phyloP scores from a whole-genome alignment of 225 moss, liverwort and hornwort species.

The Bryoerythrophyllum caledonicum region DNA sequence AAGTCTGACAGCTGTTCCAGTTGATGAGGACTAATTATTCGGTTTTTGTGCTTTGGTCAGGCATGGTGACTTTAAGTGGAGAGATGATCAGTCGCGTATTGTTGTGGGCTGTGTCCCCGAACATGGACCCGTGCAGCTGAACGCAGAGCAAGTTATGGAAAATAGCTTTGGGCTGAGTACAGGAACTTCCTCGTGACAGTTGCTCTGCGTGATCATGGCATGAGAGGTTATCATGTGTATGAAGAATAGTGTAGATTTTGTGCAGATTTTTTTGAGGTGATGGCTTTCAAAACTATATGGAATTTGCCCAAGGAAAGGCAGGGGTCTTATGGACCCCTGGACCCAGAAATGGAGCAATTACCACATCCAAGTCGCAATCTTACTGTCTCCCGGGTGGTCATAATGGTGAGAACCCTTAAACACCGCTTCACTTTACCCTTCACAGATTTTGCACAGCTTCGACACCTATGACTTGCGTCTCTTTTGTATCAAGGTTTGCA shows the following conservation, averaged over 20 bases:
- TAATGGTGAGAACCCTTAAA: constrained; percentile 44
- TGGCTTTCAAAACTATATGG: constrained; percentile 43
- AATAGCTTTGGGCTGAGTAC: constrained; percentile 21
- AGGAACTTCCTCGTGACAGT: constrained; percentile 9
- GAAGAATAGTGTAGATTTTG: neutral
- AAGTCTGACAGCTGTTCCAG: neutral
- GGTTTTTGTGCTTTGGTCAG: constrained; percentile 11
- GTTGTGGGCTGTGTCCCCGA: neutral
- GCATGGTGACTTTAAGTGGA: constrained; percentile 2
- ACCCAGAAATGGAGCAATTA: constrained; percentile 53
- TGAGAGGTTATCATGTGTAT: constrained; percentile 6
- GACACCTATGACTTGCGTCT: neutral
- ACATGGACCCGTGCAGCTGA: constrained; percentile 9
- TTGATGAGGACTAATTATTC: neutral
- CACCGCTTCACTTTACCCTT: neutral
- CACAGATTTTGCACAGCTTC: neutral
- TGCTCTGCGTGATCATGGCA: constrained; percentile 9
- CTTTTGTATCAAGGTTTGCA: neutral
- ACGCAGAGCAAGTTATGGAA: constrained; percentile 10
- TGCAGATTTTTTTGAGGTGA: constrained; percentile 23
- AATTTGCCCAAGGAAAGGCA: constrained; percentile 49
- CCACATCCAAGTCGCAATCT: constrained; percentile 61
- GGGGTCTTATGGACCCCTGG: constrained; percentile 41
- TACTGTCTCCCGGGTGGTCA: constrained; percentile 58
- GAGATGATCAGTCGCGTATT: constrained; percentile 16